These are phyloP conservation scores for Fusarium drepaniforme DNA, from an alignment of 2,329 filamentous ascomycete species.

Conservation along the genomic window DNA sequence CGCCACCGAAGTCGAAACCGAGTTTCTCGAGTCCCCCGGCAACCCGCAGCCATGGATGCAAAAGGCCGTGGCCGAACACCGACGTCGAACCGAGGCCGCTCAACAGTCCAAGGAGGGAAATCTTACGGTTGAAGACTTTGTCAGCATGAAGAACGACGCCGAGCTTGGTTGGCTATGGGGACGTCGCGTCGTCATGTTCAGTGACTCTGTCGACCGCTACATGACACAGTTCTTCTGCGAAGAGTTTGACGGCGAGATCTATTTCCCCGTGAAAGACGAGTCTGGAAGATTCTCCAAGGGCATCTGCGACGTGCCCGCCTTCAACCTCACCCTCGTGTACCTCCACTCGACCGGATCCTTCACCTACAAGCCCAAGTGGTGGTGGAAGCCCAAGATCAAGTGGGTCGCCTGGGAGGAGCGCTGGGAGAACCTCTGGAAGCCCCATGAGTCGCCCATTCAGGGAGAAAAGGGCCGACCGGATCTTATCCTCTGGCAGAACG, in stretches of 20 bases:
- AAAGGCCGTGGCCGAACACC: conserved; percentile 25
- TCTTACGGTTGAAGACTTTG: conserved; percentile 14
- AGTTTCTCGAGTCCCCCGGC: conserved; percentile 11
- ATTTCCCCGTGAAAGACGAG: conserved; percentile 17
- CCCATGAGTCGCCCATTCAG: conserved; percentile 22
- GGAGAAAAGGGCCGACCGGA: conserved; percentile 26
- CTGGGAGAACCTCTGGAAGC: conserved; percentile 30
- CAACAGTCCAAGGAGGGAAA: background rate
- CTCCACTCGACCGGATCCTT: conserved; percentile 31
- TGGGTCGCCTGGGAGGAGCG: conserved; percentile 29
- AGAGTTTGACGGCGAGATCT: conserved; percentile 18
- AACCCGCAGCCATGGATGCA: conserved; percentile 37
- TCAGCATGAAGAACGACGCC: conserved; percentile 20
- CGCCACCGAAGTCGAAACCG: conserved; percentile 61
- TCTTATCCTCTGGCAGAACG: conserved; percentile 35
- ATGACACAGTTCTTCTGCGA: conserved; percentile 34
- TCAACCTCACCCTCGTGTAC: conserved; percentile 26
- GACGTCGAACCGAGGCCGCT: conserved; percentile 8
- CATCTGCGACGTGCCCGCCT: conserved; percentile 15
- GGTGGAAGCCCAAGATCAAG: conserved; percentile 36
- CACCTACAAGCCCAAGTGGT: conserved; percentile 34
- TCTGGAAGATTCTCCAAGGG: conserved; percentile 18
- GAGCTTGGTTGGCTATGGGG: conserved; percentile 35
- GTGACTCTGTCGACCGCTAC: conserved; percentile 33
- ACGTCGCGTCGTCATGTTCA: conserved; percentile 31